phyloP scores from a whole-genome alignment of 2,329 filamentous ascomycete species.

The Dothidotthia symphoricarpi region DNA sequence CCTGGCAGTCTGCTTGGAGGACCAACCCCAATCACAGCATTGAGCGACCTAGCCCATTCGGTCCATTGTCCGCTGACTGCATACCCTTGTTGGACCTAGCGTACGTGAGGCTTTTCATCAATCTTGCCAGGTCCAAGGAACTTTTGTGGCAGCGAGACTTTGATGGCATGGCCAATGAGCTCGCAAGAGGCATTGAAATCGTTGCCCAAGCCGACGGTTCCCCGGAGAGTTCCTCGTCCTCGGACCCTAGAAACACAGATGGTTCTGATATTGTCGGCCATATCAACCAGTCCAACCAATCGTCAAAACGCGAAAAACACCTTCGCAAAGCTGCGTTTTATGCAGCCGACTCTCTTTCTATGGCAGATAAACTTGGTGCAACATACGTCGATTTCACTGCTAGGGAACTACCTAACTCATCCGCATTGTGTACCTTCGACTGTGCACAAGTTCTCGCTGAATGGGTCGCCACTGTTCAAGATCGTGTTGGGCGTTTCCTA shows the following conservation, averaged over 20 bases:
- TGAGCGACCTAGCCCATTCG: conserved; percentile 81
- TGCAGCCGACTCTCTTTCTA: conserved; percentile 84
- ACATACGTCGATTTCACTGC: conserved; percentile 82
- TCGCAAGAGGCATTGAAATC: conserved; percentile 74
- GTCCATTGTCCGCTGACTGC: conserved; percentile 83
- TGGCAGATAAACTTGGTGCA: conserved; percentile 81
- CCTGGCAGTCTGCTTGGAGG: conserved; percentile 92
- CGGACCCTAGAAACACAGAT: conserved; percentile 15
- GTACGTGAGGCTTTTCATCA: conserved; percentile 89
- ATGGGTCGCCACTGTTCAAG: conserved; percentile 90
- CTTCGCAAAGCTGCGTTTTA: conserved; percentile 94
- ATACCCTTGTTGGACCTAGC: conserved; percentile 89
- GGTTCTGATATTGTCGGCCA: conserved; percentile 22
- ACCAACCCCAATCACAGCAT: conserved; percentile 81
- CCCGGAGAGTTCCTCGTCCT: conserved; percentile 44
- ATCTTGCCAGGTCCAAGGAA: conserved; percentile 87
- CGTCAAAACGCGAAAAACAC: conserved; percentile 77
- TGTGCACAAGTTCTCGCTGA: conserved; percentile 92
- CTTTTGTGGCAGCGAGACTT: conserved; percentile 93
- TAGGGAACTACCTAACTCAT: conserved; percentile 83
- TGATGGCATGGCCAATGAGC: conserved; percentile 84
- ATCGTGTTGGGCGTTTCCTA: conserved; percentile 85
- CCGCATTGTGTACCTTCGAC: conserved; percentile 88
- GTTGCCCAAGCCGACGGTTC: conserved; percentile 69
- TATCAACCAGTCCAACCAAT: conserved; percentile 44